Evolutionary conservation across 1,284 basidiomycete genomes (phyloP).

Genomic region (Bjerkandera adusta): DNA sequence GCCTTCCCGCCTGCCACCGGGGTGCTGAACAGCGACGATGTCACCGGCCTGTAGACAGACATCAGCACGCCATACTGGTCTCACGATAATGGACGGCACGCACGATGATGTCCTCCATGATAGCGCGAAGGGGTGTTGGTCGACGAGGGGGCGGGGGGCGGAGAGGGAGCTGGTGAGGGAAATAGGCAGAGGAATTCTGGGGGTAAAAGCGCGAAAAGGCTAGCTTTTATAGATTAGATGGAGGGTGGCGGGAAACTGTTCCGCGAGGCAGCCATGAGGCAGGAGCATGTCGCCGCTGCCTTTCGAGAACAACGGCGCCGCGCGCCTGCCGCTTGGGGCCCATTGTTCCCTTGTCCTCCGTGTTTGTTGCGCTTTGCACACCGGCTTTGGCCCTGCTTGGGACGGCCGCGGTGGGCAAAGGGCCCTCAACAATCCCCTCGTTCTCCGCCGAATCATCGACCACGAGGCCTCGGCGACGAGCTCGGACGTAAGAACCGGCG

Average conservation of each 20-base stretch:
- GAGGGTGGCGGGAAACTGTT: conserved; percentile 15
- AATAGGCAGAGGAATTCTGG: conserved; percentile 21
- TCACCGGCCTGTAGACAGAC: conserved; percentile 58
- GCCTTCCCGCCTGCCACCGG: conserved; percentile 63
- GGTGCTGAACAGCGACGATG: conserved; percentile 72
- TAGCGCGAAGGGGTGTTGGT: conserved; percentile 14
- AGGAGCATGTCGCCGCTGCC: conserved; percentile 15
- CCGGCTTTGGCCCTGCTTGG: neutral
- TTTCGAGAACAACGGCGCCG: conserved; percentile 12
- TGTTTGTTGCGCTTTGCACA: neutral
- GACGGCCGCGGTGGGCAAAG: too few species aligned
- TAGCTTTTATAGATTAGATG: conserved; percentile 50
- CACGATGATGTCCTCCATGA: conserved; percentile 16
- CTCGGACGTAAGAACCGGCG: too few species aligned
- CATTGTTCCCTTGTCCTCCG: conserved; percentile 13
- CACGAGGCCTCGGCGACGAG: too few species aligned
- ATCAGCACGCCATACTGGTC: neutral
- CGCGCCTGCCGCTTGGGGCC: conserved; percentile 9
- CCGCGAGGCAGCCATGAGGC: conserved; percentile 49
- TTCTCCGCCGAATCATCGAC: too few species aligned
- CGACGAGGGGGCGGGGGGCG: conserved; percentile 17
- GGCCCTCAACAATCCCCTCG: too few species aligned
- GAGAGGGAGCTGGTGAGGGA: conserved; percentile 9
- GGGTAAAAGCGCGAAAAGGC: conserved; percentile 6
- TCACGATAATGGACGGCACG: neutral